These are phyloP conservation scores for Solanum bulbocastanum DNA, from an alignment of 257 asterid species.

Conservation along the genomic window DNA sequence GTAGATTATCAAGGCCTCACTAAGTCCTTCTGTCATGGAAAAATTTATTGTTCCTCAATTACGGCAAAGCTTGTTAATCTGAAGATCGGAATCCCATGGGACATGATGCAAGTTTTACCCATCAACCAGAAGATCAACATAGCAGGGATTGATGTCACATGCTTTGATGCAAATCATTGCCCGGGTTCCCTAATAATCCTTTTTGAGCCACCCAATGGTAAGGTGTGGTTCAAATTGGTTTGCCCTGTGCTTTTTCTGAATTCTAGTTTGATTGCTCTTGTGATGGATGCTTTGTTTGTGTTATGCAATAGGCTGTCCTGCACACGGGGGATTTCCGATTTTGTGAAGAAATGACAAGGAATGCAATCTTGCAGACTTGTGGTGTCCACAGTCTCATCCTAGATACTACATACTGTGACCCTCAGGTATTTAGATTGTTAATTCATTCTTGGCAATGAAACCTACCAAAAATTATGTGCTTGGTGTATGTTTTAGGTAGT, in stretches of 20 bases:
- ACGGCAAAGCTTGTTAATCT: conserved; percentile 84
- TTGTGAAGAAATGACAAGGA: conserved; percentile 59
- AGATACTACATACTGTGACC: conserved; percentile 88
- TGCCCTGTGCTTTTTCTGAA: background rate
- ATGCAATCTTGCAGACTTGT: conserved; percentile 37
- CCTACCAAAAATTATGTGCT: background rate
- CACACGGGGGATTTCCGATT: conserved; percentile 96
- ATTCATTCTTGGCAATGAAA: background rate
- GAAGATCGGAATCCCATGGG: conserved; percentile 77
- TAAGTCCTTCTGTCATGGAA: conserved; percentile 77
- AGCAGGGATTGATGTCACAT: conserved; percentile 68
- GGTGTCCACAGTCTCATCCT: conserved; percentile 72
- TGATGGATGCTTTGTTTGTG: conserved; percentile 2
- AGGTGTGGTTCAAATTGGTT: conserved; percentile 42
- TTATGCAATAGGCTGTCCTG: conserved; percentile 53
- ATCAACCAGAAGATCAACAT: conserved; percentile 65
- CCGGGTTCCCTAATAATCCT: conserved; percentile 87
- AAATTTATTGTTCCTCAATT: conserved; percentile 63
- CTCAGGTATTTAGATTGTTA: conserved; percentile 42
- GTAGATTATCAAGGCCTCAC: conserved; percentile 99
- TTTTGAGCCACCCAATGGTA: conserved; percentile 76
- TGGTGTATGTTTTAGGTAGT: background rate
- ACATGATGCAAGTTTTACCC: conserved; percentile 68
- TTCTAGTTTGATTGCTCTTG: background rate
- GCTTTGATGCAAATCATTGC: conserved; percentile 96